Base-by-base conservation (phyloP, 306 rosid species). In the Rubus parviflorus region DNA sequence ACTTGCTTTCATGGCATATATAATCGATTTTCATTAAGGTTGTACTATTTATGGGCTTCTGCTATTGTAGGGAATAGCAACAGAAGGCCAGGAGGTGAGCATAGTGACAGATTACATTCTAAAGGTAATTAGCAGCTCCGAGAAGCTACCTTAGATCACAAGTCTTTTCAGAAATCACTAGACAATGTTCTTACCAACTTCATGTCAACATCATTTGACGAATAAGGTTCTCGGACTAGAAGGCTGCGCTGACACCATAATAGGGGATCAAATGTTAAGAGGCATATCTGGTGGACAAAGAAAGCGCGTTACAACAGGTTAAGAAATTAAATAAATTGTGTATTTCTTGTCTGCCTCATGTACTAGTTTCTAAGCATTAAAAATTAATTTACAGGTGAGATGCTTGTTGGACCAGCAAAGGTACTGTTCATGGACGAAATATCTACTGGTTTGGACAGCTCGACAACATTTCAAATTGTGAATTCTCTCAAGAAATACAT, bases 281-380 rank as follows among this genome's bases (percentile, higher is more conserved):
- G 90, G 87, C 0, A 86, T 86, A 58, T 86, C 90, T 1, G 87
- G 90, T 22, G 90, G 90, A 68, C 87, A 86, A 83, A 83, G 68
- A 48, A 86, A 83, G 77, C 84, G 87, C 53, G 87, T 86, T 14
- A 86, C 90, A 68, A 81, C 86, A 25, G 90, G 90, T 86, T 81
- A 46, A 80, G 9, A 67, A 60, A 30, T 8, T 56, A 5, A 74
- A 15, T 3, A 11, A 30, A 30, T 30, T 30, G 35, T 30, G 35
- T 30, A 30, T 30, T 30, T 30, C 35, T 30, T 30, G 2, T 30
- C 35, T 30, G 35, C 35, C 35, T 30, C 35, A 30, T 30, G 35
- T 30, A 30, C 35, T 30, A 30, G 35, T 30, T 30, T 30, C 35
- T 30, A 30, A 30, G 35, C 2, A 30, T 2, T 30, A 30, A 30